Evolutionary conservation across 257 asterid species (phyloP).

Genomic region (Parsonsia alboflavescens): DNA sequence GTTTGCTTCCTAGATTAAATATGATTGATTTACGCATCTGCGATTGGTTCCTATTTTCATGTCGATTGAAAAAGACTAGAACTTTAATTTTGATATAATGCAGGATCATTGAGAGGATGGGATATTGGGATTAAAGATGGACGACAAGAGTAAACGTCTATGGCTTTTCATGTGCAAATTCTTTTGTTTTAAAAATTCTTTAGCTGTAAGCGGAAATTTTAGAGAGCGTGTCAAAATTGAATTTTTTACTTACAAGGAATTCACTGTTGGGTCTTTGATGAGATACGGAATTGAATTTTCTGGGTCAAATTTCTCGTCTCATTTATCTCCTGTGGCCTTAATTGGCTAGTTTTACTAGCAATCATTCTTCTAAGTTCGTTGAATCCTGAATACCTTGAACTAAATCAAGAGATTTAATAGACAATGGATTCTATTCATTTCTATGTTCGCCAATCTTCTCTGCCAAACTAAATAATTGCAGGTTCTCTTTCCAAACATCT

Average conservation of each 20-base stretch:
- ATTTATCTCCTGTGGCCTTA: not conserved
- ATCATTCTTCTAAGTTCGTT: constrained; percentile 5
- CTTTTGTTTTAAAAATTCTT: not conserved
- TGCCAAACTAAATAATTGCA: not conserved
- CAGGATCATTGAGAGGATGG: not conserved
- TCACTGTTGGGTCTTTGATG: not conserved
- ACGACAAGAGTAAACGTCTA: not conserved
- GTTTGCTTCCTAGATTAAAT: not conserved
- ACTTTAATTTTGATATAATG: constrained; percentile 2
- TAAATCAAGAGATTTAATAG: not conserved
- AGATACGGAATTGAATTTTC: not conserved
- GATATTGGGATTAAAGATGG: not conserved
- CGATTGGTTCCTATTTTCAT: not conserved
- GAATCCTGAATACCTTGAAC: not conserved
- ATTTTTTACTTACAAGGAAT: constrained; percentile 1
- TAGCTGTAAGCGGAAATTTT: not conserved
- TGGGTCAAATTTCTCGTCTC: constrained; percentile 19
- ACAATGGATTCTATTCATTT: not conserved
- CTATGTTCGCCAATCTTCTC: not conserved
- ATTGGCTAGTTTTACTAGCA: not conserved
- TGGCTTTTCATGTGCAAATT: not conserved
- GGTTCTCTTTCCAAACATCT: not conserved
- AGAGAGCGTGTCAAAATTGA: constrained; percentile 6
- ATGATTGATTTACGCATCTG: not conserved
- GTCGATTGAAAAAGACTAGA: not conserved